Percentiles rank a stretch among this genome's conserved stretches.
These are phyloP conservation scores for Nigrospora osmanthi DNA, from an alignment of 2,329 filamentous ascomycete genomes.

Conservation along the genomic window DNA sequence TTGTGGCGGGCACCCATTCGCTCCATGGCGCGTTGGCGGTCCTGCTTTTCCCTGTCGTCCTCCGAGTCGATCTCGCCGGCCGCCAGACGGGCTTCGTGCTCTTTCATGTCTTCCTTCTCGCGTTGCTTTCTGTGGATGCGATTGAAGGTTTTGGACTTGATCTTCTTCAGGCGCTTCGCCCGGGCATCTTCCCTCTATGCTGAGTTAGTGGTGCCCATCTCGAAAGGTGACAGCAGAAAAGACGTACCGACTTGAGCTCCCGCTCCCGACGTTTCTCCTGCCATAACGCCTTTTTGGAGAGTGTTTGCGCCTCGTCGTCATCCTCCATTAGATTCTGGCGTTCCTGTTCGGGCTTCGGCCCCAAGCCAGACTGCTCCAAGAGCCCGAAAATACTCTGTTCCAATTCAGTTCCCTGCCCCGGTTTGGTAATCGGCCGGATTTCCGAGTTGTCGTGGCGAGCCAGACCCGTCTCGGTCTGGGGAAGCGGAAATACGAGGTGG, in stretches of 20 bases:
- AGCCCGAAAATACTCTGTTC: slow-evolving; percentile 83
- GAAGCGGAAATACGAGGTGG: slow-evolving; percentile 79
- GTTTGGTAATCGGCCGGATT: slow-evolving; percentile 55
- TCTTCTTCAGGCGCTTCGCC: slow-evolving; percentile 93
- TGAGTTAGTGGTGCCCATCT: no score
- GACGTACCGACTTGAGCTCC: slow-evolving; percentile 63
- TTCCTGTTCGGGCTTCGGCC: slow-evolving; percentile 43
- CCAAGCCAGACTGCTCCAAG: slow-evolving; percentile 79
- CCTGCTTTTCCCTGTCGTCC: slow-evolving; percentile 54
- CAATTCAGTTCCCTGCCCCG: slow-evolving; percentile 68
- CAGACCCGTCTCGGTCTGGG: slow-evolving; percentile 56
- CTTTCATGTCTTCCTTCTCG: slow-evolving; percentile 44
- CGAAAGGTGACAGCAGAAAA: no score
- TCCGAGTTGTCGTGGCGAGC: slow-evolving; percentile 54
- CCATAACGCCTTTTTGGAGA: slow-evolving; percentile 65
- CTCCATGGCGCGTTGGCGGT: slow-evolving; percentile 73
- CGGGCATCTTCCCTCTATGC: slow-evolving; percentile 65
- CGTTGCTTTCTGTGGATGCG: slow-evolving; percentile 78
- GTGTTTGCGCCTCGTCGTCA: slow-evolving; percentile 61
- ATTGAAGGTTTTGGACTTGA: slow-evolving; percentile 94
- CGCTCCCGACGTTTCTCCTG: slow-evolving; percentile 71
- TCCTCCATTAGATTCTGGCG: slow-evolving; percentile 50
- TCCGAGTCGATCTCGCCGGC: slow-evolving; percentile 57
- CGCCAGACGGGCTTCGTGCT: slow-evolving; percentile 43
- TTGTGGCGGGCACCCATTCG: slow-evolving; percentile 79